Percentiles rank a stretch among this genome's conserved stretches.
Evolutionary conservation across 2,329 filamentous ascomycete genomes (phyloP).

Genomic region (Beauveria sp.): DNA sequence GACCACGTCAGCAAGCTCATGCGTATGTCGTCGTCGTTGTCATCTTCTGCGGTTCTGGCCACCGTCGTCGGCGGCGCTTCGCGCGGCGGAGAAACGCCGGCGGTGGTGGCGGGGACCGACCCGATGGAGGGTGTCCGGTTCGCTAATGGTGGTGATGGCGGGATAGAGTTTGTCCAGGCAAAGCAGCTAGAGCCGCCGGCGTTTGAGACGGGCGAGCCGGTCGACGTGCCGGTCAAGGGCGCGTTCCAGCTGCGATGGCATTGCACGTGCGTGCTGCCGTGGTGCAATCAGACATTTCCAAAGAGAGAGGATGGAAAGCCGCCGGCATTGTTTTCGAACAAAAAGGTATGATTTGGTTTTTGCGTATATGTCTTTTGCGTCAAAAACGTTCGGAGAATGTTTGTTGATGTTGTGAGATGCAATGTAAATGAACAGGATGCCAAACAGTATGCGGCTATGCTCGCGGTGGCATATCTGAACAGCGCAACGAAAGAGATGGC

Average conservation of each 20-base stretch:
- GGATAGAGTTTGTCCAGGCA: conserved; percentile 15
- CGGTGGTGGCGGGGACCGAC: neutral
- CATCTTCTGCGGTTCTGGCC: neutral
- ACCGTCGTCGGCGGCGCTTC: neutral
- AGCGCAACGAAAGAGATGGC: neutral
- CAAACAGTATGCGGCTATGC: conserved; percentile 45
- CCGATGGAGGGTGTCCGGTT: neutral
- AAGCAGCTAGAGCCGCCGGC: conserved; percentile 6
- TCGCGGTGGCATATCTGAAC: conserved; percentile 36
- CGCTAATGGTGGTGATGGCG: neutral
- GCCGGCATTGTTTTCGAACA: conserved; percentile 33
- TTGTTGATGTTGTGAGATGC: neutral
- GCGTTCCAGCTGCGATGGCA: conserved; percentile 17
- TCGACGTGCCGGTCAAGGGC: conserved; percentile 18
- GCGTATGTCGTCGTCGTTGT: conserved; percentile 15
- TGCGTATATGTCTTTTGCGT: neutral
- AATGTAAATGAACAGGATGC: conserved; percentile 27
- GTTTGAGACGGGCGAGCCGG: conserved; percentile 14
- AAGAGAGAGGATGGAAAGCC: conserved; percentile 13
- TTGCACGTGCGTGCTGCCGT: conserved; percentile 19
- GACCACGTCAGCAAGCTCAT: conserved; percentile 24
- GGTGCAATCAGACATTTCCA: conserved; percentile 18
- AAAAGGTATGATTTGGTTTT: conserved; percentile 29
- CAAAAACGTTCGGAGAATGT: too few relatives aligned
- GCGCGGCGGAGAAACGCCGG: too few relatives aligned